These are phyloP conservation scores for Botrytis medusae DNA, from an alignment of 2,329 filamentous ascomycete species.

Conservation along the genomic window DNA sequence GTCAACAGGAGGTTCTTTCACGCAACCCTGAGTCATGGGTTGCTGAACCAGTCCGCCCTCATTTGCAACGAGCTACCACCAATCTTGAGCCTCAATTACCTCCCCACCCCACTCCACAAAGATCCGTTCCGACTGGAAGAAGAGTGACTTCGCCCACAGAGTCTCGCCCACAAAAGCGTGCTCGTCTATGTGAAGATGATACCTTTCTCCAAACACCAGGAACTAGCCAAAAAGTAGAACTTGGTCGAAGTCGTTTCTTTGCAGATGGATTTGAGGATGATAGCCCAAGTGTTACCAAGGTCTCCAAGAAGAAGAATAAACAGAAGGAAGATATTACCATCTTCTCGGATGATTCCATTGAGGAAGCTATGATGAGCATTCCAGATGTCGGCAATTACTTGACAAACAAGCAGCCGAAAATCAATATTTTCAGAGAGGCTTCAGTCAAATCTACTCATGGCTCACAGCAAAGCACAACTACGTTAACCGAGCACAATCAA, in stretches of 20 bases:
- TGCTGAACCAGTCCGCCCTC: conserved; percentile 46
- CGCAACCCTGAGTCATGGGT: conserved; percentile 56
- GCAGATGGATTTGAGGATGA: conserved; percentile 36
- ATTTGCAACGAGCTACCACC: conserved; percentile 31
- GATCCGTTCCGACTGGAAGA: conserved; percentile 44
- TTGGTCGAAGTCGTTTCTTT: conserved; percentile 51
- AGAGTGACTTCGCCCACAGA: conserved; percentile 43
- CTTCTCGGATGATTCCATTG: conserved; percentile 53
- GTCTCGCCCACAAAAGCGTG: conserved; percentile 50
- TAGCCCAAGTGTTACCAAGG: conserved; percentile 44
- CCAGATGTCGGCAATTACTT: conserved; percentile 40
- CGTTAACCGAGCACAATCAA: neutral
- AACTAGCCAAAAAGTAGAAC: conserved; percentile 36
- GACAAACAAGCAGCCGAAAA: conserved; percentile 27
- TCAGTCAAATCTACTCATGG: neutral
- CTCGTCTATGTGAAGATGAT: conserved; percentile 52
- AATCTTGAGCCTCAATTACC: conserved; percentile 40
- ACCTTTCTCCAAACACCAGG: conserved; percentile 33
- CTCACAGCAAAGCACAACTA: conserved; percentile 15
- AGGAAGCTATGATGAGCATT: conserved; percentile 49
- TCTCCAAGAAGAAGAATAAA: conserved; percentile 42
- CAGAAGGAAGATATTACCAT: conserved; percentile 48
- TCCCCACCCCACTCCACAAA: conserved; percentile 39
- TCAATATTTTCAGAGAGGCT: conserved; percentile 29
- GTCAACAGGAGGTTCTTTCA: conserved; percentile 58